These are phyloP conservation scores for Aphanocladium album DNA, from an alignment of 2,329 filamentous ascomycete species.

Conservation along the genomic window DNA sequence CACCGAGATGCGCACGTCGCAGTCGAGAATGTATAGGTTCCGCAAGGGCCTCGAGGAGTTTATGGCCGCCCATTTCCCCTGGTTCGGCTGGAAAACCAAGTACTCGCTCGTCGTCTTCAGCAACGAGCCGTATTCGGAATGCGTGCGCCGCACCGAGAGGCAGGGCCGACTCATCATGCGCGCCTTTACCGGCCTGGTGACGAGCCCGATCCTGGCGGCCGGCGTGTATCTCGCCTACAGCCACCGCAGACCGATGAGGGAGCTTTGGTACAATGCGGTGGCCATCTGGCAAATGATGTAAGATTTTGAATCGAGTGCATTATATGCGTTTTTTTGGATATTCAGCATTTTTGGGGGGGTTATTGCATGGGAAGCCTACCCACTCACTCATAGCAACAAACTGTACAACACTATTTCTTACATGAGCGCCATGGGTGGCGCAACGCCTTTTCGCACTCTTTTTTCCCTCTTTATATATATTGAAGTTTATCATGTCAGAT, in stretches of 20 bases:
- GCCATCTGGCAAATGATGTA: slow-evolving; percentile 12
- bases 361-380: not conserved
- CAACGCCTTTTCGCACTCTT: not conserved
- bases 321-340: too few relatives aligned
- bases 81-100: slow-evolving; percentile 83
- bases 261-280: slow-evolving; percentile 3
- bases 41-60: slow-evolving; percentile 85
- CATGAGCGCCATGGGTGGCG: not conserved
- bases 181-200: slow-evolving; percentile 33
- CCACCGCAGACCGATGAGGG: slow-evolving; percentile 17
- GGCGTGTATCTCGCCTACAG: slow-evolving; percentile 23
- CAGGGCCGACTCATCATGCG: slow-evolving; percentile 60
- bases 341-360: not conserved
- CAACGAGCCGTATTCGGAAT: slow-evolving; percentile 84
- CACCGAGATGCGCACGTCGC: slow-evolving; percentile 84
- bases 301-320: too few relatives aligned
- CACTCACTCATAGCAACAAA: not conserved
- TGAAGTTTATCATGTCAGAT: too few relatives aligned
- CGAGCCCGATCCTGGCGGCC: slow-evolving; percentile 26
- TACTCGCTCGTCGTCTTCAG: slow-evolving; percentile 91
- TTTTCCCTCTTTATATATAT: too few relatives aligned
- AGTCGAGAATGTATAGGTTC: slow-evolving; percentile 71
- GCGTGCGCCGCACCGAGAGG: slow-evolving; percentile 62
- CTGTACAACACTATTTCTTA: not conserved
- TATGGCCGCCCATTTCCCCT: slow-evolving; percentile 69